Base-by-base conservation (phyloP, 345 rosid genomes). In the Turnera subulata region DNA sequence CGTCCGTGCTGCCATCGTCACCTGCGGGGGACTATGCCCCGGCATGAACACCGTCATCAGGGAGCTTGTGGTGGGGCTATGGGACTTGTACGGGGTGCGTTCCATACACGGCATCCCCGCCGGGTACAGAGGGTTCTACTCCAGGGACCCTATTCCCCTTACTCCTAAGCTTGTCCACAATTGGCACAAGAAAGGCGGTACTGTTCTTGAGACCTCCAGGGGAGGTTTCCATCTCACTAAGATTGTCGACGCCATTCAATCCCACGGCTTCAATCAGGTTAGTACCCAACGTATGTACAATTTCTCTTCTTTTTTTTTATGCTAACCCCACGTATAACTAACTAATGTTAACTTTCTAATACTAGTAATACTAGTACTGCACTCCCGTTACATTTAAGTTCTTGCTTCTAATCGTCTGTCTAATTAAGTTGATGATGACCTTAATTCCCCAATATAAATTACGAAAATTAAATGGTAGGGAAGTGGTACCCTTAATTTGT, bases 11-110 rank as follows among this genome's bases (percentile, higher is more conserved):
- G 93, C 89, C 10, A 86, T 86, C 20, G 96, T 92, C 21, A 84
- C 91, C 0, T 89, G 95, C 38, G 98, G 95, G 4, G 98, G 98
- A 16, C 73, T 92, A 19, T 92, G 98, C 57, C 98, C 96, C 7
- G 98, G 96, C 26, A 63, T 79, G 81, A 89, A 92, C 75, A 89
- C 95, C 1, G 96, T 89, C 58, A 72, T 89, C 18, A 78, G 96
- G 68, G 98, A 92, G 68, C 83, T 92, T 7, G 93, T 89, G 50
- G 83, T 83, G 26, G 96, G 89, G 38, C 75, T 92, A 1, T 84
- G 95, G 98, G 93, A 84, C 47, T 76, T 86, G 0, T 89, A 92
- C 62, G 98, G 93, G 0, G 91, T 89, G 29, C 78, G 80, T 22
- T 38, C 75, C 57, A 86, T 92, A 18, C 84, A 72, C 43, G 98